Evolutionary conservation across 306 rosid genomes (phyloP), one percentile per base, ranked within the genome.

Genomic region (Vicia faba): DNA sequence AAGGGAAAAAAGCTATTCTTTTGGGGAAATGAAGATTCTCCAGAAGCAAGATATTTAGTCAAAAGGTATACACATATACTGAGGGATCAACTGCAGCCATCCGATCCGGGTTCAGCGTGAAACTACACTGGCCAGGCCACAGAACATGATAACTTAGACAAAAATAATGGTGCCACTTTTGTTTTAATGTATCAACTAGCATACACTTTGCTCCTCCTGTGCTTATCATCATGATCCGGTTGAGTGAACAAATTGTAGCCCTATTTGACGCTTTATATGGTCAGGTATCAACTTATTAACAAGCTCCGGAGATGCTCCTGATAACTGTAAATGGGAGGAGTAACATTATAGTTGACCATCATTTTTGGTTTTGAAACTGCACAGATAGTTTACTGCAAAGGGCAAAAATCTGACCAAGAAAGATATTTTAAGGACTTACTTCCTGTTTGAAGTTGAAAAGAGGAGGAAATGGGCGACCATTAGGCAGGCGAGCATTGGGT

Each of bases 361-460:
- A 54, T 20, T 55, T 58, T 49, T 18, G 16, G 51, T 38, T 14
- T 79, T 36, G 28, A 55, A 16, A 29, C 64, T 67, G 62, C 7
- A 20, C 29, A 25, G 23, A 55, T 64, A 55, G 35, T 29, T 66
- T 29, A 35, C 64, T 41, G 18, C 46, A 5, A 5, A 5, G 43
- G 40, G 16, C 16, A 9, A 25, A 53, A 53, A 14, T 49, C 11
- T 35, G 53, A 41, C 28, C 18, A 56, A 35, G 7, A 39, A 58
- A 64, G 18, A 46, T 41, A 20, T 43, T 12, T 45, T 25, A 18
- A 76, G 69, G 39, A 75, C 87, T 67, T 79, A 92, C 98, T 79
- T 92, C 98, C 77, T 92, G 95, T 77, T 88, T 87, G 76, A 92
- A 89, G 79, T 92, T 88, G 79, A 92, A 92, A 61, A 92, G 87